Percentiles rank a stretch among this genome's conserved stretches.
Conservation (phyloP, 192 early-diverging fungal genomes). For the Chytriomyces confervae region DNA sequence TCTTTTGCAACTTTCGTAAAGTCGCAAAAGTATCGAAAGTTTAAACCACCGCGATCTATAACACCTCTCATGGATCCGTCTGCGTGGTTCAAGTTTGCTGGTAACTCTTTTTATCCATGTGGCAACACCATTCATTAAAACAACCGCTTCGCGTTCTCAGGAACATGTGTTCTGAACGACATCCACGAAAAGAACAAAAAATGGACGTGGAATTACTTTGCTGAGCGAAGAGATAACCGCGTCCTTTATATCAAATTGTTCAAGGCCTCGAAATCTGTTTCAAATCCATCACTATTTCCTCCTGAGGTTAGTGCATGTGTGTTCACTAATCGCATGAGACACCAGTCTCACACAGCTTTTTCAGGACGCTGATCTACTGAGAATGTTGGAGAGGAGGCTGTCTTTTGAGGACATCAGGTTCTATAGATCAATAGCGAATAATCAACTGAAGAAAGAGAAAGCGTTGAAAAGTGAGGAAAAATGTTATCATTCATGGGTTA, state of each 20-base stretch:
- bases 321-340: too few relatives aligned
- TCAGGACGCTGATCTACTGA: conserved; percentile 62
- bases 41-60: conserved; percentile 80
- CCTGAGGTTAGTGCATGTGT: conserved; percentile 43
- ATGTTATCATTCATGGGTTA: background rate
- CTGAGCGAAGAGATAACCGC: conserved; percentile 82
- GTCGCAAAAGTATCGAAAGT: conserved; percentile 82
- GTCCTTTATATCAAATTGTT: conserved; percentile 77
- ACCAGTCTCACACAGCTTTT: conserved; percentile 12
- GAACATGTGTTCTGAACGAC: conserved; percentile 78
- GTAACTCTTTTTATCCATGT: conserved; percentile 13
- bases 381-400: conserved; percentile 74
- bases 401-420: conserved; percentile 89
- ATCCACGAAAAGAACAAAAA: conserved; percentile 83
- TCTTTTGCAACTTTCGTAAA: conserved; percentile 82
- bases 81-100: conserved; percentile 77
- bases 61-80: conserved; percentile 82
- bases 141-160: conserved; percentile 13
- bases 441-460: conserved; percentile 74
- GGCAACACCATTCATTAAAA: background rate
- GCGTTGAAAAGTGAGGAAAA: conserved; percentile 51
- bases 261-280: conserved; percentile 61
- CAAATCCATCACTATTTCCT: conserved; percentile 26
- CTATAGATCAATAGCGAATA: conserved; percentile 79
- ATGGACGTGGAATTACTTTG: conserved; percentile 85